Conservation (phyloP, 768 basidiomycete species). For the Wakefieldia striispora region DNA sequence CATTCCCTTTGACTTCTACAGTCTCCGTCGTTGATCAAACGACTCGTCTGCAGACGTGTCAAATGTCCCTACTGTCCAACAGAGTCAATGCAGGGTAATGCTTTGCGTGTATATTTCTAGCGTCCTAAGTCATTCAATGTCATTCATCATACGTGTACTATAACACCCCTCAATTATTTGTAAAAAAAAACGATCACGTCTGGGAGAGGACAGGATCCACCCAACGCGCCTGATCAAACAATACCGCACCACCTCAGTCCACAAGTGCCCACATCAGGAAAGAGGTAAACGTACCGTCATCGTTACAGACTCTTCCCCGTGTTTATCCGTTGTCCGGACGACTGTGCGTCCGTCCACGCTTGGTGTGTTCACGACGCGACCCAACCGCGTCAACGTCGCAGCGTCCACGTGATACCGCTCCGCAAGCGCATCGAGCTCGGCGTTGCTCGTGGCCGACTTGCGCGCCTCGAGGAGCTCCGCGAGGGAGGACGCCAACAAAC, state of each 20-base stretch:
- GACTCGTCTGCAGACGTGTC: constrained; percentile 57
- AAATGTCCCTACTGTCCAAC: constrained; percentile 97
- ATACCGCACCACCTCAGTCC: too few species aligned
- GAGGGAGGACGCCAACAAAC: constrained; percentile 51
- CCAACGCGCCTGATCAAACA: constrained; percentile 25
- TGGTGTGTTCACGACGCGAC: constrained; percentile 60
- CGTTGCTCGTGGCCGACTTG: constrained; percentile 42
- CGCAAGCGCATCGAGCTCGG: constrained; percentile 51
- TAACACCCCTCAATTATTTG: not conserved
- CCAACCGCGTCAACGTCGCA: constrained; percentile 48
- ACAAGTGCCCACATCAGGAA: not conserved
- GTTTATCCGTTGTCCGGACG: constrained; percentile 43
- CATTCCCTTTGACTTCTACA: constrained; percentile 10
- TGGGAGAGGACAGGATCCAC: constrained; percentile 16
- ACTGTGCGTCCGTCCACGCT: constrained; percentile 51
- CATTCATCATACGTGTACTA: constrained; percentile 10
- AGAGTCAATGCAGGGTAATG: constrained; percentile 59
- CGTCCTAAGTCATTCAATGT: not conserved
- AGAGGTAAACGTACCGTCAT: constrained; percentile 44
- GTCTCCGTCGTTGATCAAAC: not conserved
- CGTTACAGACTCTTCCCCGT: constrained; percentile 53
- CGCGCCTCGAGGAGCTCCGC: constrained; percentile 61
- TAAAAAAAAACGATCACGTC: not conserved
- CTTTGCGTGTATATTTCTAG: constrained; percentile 68
- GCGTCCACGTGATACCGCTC: constrained; percentile 54